Conservation (phyloP, 2,329 filamentous ascomycete species). For the Akanthomyces dipterigenus region DNA sequence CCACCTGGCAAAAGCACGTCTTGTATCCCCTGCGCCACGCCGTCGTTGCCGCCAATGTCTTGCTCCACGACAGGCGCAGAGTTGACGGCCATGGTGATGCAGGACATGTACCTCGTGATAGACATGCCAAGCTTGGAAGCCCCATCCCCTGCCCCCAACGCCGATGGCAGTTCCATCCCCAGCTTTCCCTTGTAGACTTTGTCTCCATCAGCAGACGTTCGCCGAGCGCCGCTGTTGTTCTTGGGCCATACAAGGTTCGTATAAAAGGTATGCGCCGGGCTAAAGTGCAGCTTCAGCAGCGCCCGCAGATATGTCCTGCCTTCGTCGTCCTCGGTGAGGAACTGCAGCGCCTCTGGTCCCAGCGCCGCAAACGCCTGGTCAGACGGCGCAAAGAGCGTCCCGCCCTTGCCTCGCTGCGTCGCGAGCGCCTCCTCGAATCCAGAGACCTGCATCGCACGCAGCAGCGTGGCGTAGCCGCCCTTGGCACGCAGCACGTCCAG, state of each 20-base stretch:
- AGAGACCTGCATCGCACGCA: background rate
- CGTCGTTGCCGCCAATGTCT: background rate
- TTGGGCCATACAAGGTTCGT: conserved; percentile 7
- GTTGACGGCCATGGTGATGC: background rate
- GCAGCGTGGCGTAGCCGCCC: background rate
- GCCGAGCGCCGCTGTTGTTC: background rate
- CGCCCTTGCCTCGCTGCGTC: background rate
- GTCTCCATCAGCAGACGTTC: background rate
- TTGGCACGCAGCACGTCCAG: background rate
- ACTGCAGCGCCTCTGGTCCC: background rate
- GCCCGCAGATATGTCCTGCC: background rate
- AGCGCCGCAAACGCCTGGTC: conserved; percentile 2
- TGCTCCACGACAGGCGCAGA: background rate
- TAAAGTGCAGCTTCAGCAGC: background rate
- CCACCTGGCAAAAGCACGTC: background rate
- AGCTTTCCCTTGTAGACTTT: background rate
- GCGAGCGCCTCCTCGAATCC: background rate
- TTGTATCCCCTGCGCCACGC: background rate
- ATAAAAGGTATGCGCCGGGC: background rate
- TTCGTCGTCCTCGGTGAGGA: background rate
- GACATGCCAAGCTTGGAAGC: background rate
- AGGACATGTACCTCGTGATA: background rate
- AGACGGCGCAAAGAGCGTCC: conserved; percentile 8
- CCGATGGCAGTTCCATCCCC: background rate
- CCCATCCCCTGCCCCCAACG: background rate